Evolutionary conservation across 2,329 filamentous ascomycete genomes (phyloP), one percentile per base, ranked within the genome.

Genomic region (Ciborinia camelliae): DNA sequence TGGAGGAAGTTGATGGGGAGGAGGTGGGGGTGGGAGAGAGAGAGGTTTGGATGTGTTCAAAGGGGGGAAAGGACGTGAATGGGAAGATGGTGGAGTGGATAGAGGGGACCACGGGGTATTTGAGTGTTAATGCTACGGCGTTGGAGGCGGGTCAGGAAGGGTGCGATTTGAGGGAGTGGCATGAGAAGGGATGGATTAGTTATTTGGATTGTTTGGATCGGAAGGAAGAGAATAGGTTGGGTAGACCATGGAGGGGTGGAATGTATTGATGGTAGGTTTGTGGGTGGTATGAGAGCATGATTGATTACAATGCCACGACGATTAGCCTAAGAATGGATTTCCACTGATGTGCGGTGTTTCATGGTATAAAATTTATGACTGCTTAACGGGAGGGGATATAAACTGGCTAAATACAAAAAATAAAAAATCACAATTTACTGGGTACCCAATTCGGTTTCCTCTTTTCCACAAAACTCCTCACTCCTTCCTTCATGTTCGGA

Each of bases 381-480:
- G 47, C 32, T 54, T 2, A 55, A 55, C n/a, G 18, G 20, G 30
- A 23, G 28, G 45, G 45, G 59, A 39, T 53, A 53, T 62, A 52
- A 51, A n/a, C 30, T 59, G 30, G 48, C 37, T 62, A 52, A 53
- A 62, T 51, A 39, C 45, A 62, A 52, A 62, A 62, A 39, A 53
- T 5, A 28, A 5, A 39, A 32, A 41, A 63, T 77, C 75, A 88
- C 69, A 88, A 71, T 75, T 86, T 87, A 73, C 84, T 87, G 65
- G 85, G 79, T 71, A 80, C 83, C 89, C 90, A 93, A 45, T 79
- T 79, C 1, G 90, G 85, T 77, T 84, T 82, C 73, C 89, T 81
- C 81, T 87, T 91, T 81, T 92, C 89, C 23, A 90, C 87, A 79
- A 94, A 94, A 66, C 89, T 90, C 76, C 75, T 79, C 26, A 93